Evolutionary conservation across 139 green algal species (phyloP).

Genomic region (Chlamydomonas asymmetrica): DNA sequence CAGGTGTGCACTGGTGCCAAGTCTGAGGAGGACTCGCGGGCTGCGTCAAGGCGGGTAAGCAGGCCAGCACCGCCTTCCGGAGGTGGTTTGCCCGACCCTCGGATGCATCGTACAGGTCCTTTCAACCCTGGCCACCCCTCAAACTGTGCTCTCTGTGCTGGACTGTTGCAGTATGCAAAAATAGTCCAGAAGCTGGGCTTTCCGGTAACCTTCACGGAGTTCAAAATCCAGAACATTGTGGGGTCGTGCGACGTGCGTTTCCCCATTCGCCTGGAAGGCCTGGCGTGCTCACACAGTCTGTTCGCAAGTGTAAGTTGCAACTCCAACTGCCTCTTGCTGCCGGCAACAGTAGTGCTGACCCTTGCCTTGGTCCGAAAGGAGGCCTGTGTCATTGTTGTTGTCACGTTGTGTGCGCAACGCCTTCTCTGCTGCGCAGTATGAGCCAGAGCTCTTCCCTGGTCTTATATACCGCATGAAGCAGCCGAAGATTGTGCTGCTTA

Average conservation of each 20-base stretch:
- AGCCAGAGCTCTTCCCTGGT: conserved; percentile 98
- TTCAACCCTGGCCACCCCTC: no score
- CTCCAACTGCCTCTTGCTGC: no score
- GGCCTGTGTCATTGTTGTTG: neutral
- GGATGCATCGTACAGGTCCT: no score
- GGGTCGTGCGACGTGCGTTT: conserved; percentile 98
- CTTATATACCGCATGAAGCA: conserved; percentile 98
- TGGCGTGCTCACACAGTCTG: conserved; percentile 80
- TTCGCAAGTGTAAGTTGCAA: conserved; percentile 73
- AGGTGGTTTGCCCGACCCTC: no score
- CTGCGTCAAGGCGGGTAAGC: conserved; percentile 28
- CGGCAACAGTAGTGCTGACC: no score
- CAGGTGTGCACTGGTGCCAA: conserved; percentile 89
- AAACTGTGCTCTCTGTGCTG: no score
- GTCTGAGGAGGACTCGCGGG: conserved; percentile 70
- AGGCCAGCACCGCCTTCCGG: no score
- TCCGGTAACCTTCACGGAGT: conserved; percentile 79
- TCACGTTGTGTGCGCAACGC: neutral
- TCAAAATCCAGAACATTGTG: conserved; percentile 99
- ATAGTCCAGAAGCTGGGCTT: conserved; percentile 94
- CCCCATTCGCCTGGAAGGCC: conserved; percentile 94
- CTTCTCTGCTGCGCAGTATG: conserved; percentile 74
- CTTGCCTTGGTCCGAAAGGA: neutral
- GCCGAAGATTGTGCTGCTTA: conserved; percentile 98
- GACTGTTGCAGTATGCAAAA: conserved; percentile 89